Conservation (phyloP, 257 asterid species). For the Solanum gandarillasii region DNA sequence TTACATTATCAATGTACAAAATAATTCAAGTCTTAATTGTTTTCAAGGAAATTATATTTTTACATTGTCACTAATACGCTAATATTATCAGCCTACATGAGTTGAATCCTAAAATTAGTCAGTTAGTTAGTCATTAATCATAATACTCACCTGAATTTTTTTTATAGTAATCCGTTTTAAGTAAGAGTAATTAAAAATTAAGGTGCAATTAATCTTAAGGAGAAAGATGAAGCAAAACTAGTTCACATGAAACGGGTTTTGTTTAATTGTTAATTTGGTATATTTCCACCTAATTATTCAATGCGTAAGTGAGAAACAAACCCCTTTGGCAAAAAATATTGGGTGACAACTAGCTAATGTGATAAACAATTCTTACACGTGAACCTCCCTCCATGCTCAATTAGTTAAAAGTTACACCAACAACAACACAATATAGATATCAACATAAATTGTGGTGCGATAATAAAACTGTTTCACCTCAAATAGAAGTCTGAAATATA, state of each 20-base stretch:
- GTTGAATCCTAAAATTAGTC: not conserved
- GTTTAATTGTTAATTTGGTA: not conserved
- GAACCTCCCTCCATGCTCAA: not conserved
- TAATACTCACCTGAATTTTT: not conserved
- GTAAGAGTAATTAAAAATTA: not conserved
- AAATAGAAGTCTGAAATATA: rapidly evolving
- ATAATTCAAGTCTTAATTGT: not conserved
- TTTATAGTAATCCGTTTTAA: not conserved
- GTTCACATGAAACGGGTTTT: not conserved
- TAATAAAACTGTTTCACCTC: too few species aligned
- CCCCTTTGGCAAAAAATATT: constrained; percentile 12
- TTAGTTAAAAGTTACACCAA: not conserved
- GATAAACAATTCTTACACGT: not conserved
- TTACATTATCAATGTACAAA: not conserved
- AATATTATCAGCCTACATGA: not conserved
- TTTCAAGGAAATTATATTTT: not conserved
- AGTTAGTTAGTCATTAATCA: not conserved
- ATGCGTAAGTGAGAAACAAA: not conserved
- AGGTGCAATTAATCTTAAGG: not conserved
- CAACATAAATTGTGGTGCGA: too few species aligned
- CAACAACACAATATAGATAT: not conserved
- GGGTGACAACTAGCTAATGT: constrained; percentile 2
- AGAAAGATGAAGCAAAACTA: not conserved
- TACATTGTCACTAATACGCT: not conserved
- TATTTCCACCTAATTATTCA: not conserved